phyloP scores from a whole-genome alignment of 2,329 filamentous ascomycete genomes.

The Ophiognomonia clavigignenti-juglandacearum region DNA sequence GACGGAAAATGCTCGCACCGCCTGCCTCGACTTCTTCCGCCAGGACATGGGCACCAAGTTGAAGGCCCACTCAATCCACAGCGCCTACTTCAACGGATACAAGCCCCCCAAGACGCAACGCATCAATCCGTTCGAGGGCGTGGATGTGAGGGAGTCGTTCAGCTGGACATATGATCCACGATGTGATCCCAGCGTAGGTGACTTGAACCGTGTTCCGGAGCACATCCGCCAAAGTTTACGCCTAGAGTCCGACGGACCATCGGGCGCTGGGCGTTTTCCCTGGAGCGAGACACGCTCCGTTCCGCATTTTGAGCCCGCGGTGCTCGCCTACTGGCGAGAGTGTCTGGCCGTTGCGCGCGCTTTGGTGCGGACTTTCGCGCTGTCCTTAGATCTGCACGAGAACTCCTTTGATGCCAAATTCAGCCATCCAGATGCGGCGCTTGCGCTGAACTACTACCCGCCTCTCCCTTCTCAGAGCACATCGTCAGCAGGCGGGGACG shows the following conservation, averaged over 20 bases:
- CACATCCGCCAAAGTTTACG: constrained; percentile 37
- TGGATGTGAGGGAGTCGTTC: constrained; percentile 48
- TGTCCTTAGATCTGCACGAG: constrained; percentile 49
- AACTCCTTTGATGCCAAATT: constrained; percentile 50
- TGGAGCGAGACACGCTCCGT: constrained; percentile 47
- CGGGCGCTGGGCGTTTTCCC: constrained; percentile 31
- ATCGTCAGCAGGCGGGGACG: constrained; percentile 20
- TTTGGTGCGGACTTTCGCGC: constrained; percentile 47
- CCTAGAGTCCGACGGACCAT: constrained; percentile 29
- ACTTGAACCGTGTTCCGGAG: constrained; percentile 36
- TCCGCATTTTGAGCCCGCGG: constrained; percentile 41
- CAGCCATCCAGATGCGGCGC: constrained; percentile 42
- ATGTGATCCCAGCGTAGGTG: constrained; percentile 41
- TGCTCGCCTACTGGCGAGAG: constrained; percentile 41
- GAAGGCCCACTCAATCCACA: constrained; percentile 28
- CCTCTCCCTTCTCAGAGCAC: constrained; percentile 14
- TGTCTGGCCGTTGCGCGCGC: constrained; percentile 46
- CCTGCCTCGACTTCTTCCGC: constrained; percentile 41
- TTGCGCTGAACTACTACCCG: constrained; percentile 38
- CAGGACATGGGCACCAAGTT: constrained; percentile 40
- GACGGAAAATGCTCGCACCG: constrained; percentile 26
- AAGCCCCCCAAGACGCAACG: constrained; percentile 34
- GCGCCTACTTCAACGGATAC: constrained; percentile 45
- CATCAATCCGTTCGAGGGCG: constrained; percentile 44
- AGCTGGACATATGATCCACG: constrained; percentile 47